A percentile compares a stretch with the other conserved stretches of the same genome.
These are phyloP conservation scores for Canavalia ensiformis DNA, from an alignment of 306 rosid genomes.

Conservation along the genomic window DNA sequence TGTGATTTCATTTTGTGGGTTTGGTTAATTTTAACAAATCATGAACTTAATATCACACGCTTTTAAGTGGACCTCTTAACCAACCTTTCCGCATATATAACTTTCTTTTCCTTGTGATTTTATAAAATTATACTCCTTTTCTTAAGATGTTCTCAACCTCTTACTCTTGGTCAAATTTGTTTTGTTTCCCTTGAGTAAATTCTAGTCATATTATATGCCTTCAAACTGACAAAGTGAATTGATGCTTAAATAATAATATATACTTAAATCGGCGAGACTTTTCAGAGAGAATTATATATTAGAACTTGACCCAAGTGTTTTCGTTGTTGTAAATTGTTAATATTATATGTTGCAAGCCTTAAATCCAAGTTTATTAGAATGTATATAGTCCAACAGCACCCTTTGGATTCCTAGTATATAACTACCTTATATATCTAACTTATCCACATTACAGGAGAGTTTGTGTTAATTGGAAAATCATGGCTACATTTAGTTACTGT, in stretches of 20 bases:
- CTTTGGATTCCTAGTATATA: neutral
- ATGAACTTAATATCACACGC: slow-evolving; percentile 14
- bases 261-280: slow-evolving; percentile 15
- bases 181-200: slow-evolving; percentile 20
- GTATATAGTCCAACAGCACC: neutral
- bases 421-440: slow-evolving; percentile 7
- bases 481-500: slow-evolving; percentile 36
- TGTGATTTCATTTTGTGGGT: slow-evolving; percentile 10
- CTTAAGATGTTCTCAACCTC: slow-evolving; percentile 46
- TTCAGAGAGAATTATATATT: neutral
- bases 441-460: neutral
- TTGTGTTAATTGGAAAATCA: slow-evolving; percentile 34
- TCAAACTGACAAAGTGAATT: slow-evolving; percentile 28
- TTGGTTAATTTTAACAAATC: slow-evolving; percentile 49
- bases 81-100: slow-evolving; percentile 33
- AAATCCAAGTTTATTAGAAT: neutral
- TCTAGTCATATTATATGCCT: slow-evolving; percentile 37
- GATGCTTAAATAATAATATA: slow-evolving; percentile 36
- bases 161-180: slow-evolving; percentile 26
- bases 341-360: neutral
- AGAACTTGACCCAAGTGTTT: slow-evolving; percentile 22
- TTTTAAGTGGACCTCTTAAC: slow-evolving; percentile 49
- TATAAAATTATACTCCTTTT: slow-evolving; percentile 21
- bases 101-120: slow-evolving; percentile 37
- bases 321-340: neutral